Evolutionary conservation across 768 basidiomycete genomes (phyloP).

Genomic region (Termitomyces sp.): DNA sequence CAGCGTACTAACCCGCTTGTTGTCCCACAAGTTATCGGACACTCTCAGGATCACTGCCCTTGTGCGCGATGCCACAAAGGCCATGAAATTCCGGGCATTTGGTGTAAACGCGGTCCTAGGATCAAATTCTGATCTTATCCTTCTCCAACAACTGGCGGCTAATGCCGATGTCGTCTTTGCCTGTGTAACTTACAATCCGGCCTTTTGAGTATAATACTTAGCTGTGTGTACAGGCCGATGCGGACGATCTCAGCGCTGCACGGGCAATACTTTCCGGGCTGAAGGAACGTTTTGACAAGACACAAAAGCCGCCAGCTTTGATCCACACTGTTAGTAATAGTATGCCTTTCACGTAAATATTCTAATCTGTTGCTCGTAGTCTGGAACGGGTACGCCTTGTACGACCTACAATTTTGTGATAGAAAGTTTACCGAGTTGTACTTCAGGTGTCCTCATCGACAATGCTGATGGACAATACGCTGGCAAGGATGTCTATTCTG

Average conservation of each 20-base stretch:
- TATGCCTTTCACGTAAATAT: neutral
- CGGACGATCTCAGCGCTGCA: slow-evolving; percentile 31
- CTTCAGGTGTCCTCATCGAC: slow-evolving; percentile 33
- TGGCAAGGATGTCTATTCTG: slow-evolving; percentile 38
- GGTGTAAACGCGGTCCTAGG: slow-evolving; percentile 36
- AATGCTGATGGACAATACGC: slow-evolving; percentile 35
- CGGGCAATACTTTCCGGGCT: slow-evolving; percentile 33
- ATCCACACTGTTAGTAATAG: slow-evolving; percentile 36
- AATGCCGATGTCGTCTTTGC: slow-evolving; percentile 42
- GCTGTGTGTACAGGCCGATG: slow-evolving; percentile 25
- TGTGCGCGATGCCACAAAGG: slow-evolving; percentile 37
- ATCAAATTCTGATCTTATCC: slow-evolving; percentile 30
- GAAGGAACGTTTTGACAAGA: slow-evolving; percentile 27
- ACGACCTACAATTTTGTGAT: neutral
- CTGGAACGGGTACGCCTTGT: slow-evolving; percentile 25
- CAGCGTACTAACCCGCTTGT: slow-evolving; percentile 40
- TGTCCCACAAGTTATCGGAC: slow-evolving; percentile 35
- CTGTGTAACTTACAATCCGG: slow-evolving; percentile 23
- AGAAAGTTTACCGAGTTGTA: neutral
- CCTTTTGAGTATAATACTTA: too few species aligned
- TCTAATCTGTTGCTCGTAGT: slow-evolving; percentile 15
- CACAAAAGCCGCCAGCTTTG: slow-evolving; percentile 26
- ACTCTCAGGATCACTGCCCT: slow-evolving; percentile 40
- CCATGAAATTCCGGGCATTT: slow-evolving; percentile 23
- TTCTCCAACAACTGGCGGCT: slow-evolving; percentile 33